Evolutionary conservation across 192 early-diverging fungal species (phyloP), one percentile per base, ranked within the genome.

Genomic region (Spinellus fusiger): DNA sequence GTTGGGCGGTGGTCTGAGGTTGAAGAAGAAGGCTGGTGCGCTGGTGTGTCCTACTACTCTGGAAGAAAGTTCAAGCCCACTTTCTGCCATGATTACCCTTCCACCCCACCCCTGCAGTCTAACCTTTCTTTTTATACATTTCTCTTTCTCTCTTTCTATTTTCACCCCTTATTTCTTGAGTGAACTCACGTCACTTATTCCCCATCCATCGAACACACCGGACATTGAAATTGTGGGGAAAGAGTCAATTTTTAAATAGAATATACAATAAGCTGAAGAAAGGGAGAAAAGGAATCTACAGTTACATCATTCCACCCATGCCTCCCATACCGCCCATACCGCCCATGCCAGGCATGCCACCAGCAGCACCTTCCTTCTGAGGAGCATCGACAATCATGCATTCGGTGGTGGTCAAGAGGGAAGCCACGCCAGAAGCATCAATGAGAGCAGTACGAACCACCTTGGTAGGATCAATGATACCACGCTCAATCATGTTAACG

Each of bases 401-500:
- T 78, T 99, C 98, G 26, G 95, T 93, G 29, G 98, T 99, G 59
- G 94, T 96, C 63, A 99, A 80, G 52, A 99, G 84, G 65, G 90
- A 93, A 46, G 98, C 96, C 70, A 98, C 96, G 70, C 98, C 93
- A 10, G 92, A 80, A 54, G 98, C 92, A 82, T 99, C 96, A 60
- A 98, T 88, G 49, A 99, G 79, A 25, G 93, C 95, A 23, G 98
- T 99, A 68, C 96, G 90, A 33, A 98, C 96, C 47, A 99, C 98
- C 88, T 99, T 99, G 81, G 93, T 85, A 34, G 98, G 98, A 71
- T 99, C 98, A 37, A 99, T 86, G 64, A 99, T 93, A 66, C 98
- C 98, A 75, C 83, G 86, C 74, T 93, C 82, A 78, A 98, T 92
- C 94, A 99, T 93, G 69, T 99, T 94, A 31, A 83, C 87, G 77